A percentile compares a stretch with the other conserved stretches of the same genome.
Evolutionary conservation across 192 early-diverging fungal genomes (phyloP).

Genomic region (Podochytrium sp.): DNA sequence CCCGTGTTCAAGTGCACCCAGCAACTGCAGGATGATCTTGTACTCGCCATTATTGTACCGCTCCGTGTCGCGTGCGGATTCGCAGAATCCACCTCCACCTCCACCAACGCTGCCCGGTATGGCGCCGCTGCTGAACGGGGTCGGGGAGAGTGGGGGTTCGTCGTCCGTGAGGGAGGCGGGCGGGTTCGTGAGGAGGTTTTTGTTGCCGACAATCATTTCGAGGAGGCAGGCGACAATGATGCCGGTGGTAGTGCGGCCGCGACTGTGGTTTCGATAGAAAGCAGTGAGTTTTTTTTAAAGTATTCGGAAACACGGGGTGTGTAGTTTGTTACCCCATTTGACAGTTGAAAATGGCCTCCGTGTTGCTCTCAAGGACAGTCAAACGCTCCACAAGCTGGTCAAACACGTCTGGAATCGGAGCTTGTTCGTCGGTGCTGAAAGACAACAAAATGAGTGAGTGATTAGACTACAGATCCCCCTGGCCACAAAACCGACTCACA

Average conservation of each 20-base stretch:
- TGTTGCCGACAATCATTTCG: constrained; percentile 58
- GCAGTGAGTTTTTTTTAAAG: not conserved
- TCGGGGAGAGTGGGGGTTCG: constrained; percentile 1
- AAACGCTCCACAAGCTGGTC: constrained; percentile 60
- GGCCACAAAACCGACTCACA: constrained; percentile 39
- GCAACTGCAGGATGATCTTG: constrained; percentile 57
- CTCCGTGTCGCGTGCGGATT: constrained; percentile 21
- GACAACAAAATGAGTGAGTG: too few relatives aligned
- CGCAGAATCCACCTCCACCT: constrained; percentile 10
- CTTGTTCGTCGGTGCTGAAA: constrained; percentile 62
- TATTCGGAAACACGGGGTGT: constrained; percentile 4
- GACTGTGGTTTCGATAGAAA: constrained; percentile 28
- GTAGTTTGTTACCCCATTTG: constrained; percentile 61
- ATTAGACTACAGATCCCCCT: not conserved
- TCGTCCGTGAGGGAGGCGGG: not conserved
- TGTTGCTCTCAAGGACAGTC: constrained; percentile 24
- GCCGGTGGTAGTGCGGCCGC: constrained; percentile 68
- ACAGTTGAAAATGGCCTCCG: constrained; percentile 67
- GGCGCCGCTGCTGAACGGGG: too few relatives aligned
- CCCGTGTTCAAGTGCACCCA: constrained; percentile 63
- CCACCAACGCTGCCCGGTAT: too few relatives aligned
- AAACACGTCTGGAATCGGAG: constrained; percentile 72
- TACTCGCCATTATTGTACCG: constrained; percentile 62
- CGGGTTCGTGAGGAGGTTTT: constrained; percentile 4
- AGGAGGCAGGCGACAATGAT: constrained; percentile 60